Conservation (phyloP, 164 flowering plant species). For the Houttuynia cordata region DNA sequence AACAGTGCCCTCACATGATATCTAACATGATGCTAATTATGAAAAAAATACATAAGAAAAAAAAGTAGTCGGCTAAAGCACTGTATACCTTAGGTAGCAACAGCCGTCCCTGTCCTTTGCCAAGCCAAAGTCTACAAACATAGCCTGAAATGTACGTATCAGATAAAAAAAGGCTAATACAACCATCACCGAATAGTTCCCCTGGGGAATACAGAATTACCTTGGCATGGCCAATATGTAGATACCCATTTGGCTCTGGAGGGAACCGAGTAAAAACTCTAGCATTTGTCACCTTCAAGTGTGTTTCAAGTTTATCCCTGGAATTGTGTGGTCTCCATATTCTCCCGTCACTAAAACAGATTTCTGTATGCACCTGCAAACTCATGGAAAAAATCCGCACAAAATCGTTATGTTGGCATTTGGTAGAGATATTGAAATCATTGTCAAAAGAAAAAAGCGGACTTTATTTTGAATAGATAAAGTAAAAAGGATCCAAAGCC, state of each 20-base stretch:
- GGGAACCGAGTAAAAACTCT: conserved; percentile 84
- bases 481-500: no score
- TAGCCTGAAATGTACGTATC: conserved; percentile 42
- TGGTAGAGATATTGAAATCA: not conserved
- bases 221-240: conserved; percentile 99
- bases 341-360: conserved; percentile 64
- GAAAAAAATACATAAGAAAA: not conserved
- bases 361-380: conserved; percentile 85
- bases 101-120: conserved; percentile 86
- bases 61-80: not conserved
- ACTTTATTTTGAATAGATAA: no score
- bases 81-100: conserved; percentile 72
- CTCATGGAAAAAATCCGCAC: conserved; percentile 1
- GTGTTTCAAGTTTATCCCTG: conserved; percentile 64
- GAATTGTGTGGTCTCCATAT: conserved; percentile 73
- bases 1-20: not conserved
- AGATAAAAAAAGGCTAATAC: conserved; percentile 1
- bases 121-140: conserved; percentile 91
- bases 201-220: conserved; percentile 17
- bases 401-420: not conserved
- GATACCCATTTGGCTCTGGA: conserved; percentile 98
- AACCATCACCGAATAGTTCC: not conserved
- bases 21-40: not conserved
- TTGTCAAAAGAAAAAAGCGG: not conserved
- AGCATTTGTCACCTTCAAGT: conserved; percentile 58